Percentiles rank a stretch among this genome's conserved stretches.
Conservation (phyloP, 306 rosid species). For the Quercus suber region DNA sequence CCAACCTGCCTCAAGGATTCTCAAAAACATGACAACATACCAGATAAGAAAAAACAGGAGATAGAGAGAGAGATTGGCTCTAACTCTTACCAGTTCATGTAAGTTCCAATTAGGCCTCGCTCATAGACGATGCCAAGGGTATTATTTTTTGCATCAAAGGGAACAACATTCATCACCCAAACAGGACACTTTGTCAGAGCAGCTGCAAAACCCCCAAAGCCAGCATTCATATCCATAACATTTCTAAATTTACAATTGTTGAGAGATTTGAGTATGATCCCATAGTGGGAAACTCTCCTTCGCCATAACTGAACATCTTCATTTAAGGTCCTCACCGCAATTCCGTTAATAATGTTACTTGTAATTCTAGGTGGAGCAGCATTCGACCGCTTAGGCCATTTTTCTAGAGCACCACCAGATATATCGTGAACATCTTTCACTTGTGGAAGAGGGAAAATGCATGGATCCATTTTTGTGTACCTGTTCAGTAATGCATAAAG, state of each 20-base stretch:
- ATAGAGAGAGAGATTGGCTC: conserved; percentile 5
- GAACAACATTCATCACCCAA: conserved; percentile 29
- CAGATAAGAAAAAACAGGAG: neutral
- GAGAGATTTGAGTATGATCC: conserved; percentile 31
- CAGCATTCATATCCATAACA: conserved; percentile 66
- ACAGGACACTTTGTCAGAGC: conserved; percentile 31
- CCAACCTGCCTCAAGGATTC: neutral
- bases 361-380: conserved; percentile 39
- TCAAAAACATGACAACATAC: neutral
- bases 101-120: conserved; percentile 54
- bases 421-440: conserved; percentile 27
- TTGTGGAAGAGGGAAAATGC: conserved; percentile 51
- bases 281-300: conserved; percentile 39
- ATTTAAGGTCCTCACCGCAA: conserved; percentile 10
- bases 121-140: conserved; percentile 46
- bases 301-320: conserved; percentile 40
- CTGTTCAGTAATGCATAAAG: conserved; percentile 33
- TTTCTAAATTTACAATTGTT: conserved; percentile 42
- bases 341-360: conserved; percentile 19
- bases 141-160: conserved; percentile 21
- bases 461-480: conserved; percentile 54
- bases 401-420: conserved; percentile 43
- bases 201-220: conserved; percentile 55
- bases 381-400: conserved; percentile 46
- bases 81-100: conserved; percentile 51